phyloP scores from a whole-genome alignment of 2,329 filamentous ascomycete species.

The Lasiodiplodia sp. region DNA sequence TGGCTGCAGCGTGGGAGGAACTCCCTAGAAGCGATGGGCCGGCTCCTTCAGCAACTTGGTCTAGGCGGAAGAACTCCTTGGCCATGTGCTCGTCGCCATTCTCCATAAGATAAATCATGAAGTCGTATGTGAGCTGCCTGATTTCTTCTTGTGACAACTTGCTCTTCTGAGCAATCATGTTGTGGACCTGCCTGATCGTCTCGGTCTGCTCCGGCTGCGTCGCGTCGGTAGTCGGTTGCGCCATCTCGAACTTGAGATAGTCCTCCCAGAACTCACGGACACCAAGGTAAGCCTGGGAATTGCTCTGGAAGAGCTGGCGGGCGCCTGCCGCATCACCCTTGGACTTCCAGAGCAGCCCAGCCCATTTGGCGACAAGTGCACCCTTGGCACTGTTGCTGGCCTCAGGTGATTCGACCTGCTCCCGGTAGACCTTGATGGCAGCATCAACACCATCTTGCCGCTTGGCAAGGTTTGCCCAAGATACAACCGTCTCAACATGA shows the following conservation, averaged over 20 bases:
- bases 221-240: conserved; percentile 74
- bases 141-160: conserved; percentile 71
- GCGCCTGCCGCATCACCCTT: conserved; percentile 83
- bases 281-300: conserved; percentile 83
- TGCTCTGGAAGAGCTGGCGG: conserved; percentile 81
- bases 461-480: conserved; percentile 84
- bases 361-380: conserved; percentile 87
- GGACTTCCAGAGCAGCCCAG: conserved; percentile 83
- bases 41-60: conserved; percentile 82
- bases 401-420: conserved; percentile 75
- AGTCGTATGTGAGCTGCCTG: conserved; percentile 77
- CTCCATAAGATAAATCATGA: conserved; percentile 84
- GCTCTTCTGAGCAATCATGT: conserved; percentile 76
- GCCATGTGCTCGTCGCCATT: conserved; percentile 82
- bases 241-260: conserved; percentile 88
- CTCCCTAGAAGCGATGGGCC: background rate
- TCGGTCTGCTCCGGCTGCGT: conserved; percentile 71
- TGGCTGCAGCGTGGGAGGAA: background rate
- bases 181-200: conserved; percentile 81
- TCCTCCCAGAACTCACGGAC: conserved; percentile 89
- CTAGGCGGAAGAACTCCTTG: conserved; percentile 82
- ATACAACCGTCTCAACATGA: conserved; percentile 86
- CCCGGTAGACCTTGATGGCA: conserved; percentile 82
- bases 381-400: conserved; percentile 84
- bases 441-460: conserved; percentile 84